Evolutionary conservation across 2,329 filamentous ascomycete species (phyloP), one percentile per base, ranked within the genome.

Genomic region (Apiospora arundinis): DNA sequence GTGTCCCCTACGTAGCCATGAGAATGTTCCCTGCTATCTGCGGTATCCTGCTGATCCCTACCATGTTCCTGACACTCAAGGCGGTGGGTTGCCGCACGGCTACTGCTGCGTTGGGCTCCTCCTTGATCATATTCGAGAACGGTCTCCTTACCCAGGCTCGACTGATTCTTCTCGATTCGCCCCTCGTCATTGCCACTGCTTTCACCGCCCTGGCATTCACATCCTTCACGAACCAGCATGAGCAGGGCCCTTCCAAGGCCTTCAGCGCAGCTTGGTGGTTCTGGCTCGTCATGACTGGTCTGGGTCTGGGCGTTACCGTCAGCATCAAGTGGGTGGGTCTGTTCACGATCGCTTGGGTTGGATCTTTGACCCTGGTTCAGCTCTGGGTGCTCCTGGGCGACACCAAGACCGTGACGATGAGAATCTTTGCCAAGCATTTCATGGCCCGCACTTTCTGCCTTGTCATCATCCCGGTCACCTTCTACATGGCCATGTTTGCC

Each of bases 301-400:
- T 99, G 60, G 93, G 92, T 48, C 87, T 99, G 68, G 96, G 96
- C 74, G 92, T 95, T 68, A 98, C 96, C 9, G 90, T 92, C 73
- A 98, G 95, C 84, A 95, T 98, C 79, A 99, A 99, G 86, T 99
- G 96, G 96, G 96, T 99, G 79, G 96, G 96, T 68, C 88, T 99
- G 69, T 98, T 99, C 86, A 99, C 96, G 74, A 98, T 98, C 82
- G 96, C 95, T 67, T 99, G 96, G 96, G 94, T 99, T 76, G 96
- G 96, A 74, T 90, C 88, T 82, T 89, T 99, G 83, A 99, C 96
- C 48, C 82, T 95, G 63, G 82, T 99, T 65, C 96, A 99, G 85
- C 89, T 99, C 72, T 99, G 96, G 96, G 91, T 98, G 75, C 86
- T 99, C 70, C 92, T 98, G 52, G 96, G 95, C 74, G 96, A 99